Percentiles rank a stretch among this genome's conserved stretches.
Evolutionary conservation across 2,329 filamentous ascomycete genomes (phyloP).

Genomic region (Teratosphaeria epicoccoides): DNA sequence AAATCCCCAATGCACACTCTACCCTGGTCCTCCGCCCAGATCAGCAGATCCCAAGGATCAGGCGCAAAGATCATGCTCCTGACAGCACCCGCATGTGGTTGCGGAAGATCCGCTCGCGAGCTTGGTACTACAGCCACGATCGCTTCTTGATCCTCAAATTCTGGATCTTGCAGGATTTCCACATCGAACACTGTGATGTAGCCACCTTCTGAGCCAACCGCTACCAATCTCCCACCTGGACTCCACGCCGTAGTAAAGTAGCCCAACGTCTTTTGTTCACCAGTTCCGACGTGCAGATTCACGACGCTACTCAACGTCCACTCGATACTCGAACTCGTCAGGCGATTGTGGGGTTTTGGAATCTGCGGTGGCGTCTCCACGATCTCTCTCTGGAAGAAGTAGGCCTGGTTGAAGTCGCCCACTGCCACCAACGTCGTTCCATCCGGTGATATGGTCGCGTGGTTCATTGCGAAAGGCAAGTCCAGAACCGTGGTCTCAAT

Average conservation of each 20-base stretch:
- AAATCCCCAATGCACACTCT: slow-evolving; percentile 65
- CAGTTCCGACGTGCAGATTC: slow-evolving; percentile 30
- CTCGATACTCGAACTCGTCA: slow-evolving; percentile 24
- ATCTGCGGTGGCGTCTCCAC: slow-evolving; percentile 24
- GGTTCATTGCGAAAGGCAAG: slow-evolving; percentile 81
- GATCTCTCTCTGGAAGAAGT: slow-evolving; percentile 57
- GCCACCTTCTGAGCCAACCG: slow-evolving; percentile 70
- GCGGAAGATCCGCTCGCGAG: slow-evolving; percentile 54
- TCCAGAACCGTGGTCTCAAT: slow-evolving; percentile 59
- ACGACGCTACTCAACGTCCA: slow-evolving; percentile 35
- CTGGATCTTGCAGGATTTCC: slow-evolving; percentile 27
- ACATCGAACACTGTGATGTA: slow-evolving; percentile 66
- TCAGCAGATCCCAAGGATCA: slow-evolving; percentile 76
- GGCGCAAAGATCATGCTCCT: slow-evolving; percentile 88
- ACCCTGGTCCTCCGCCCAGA: slow-evolving; percentile 86
- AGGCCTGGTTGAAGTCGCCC: slow-evolving; percentile 76
- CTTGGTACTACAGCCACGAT: slow-evolving; percentile 68
- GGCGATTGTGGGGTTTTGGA: slow-evolving; percentile 28
- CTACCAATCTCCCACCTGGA: slow-evolving; percentile 57
- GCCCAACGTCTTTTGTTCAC: slow-evolving; percentile 32
- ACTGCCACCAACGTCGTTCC: slow-evolving; percentile 71
- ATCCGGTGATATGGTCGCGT: slow-evolving; percentile 85
- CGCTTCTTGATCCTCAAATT: slow-evolving; percentile 44
- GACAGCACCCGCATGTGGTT: slow-evolving; percentile 55
- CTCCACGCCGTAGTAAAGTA: slow-evolving; percentile 75